A percentile compares a stretch with the other conserved stretches of the same genome.
Conservation (phyloP, 225 moss, liverwort and hornwort genomes). For the Antitrichia curtipendula region DNA sequence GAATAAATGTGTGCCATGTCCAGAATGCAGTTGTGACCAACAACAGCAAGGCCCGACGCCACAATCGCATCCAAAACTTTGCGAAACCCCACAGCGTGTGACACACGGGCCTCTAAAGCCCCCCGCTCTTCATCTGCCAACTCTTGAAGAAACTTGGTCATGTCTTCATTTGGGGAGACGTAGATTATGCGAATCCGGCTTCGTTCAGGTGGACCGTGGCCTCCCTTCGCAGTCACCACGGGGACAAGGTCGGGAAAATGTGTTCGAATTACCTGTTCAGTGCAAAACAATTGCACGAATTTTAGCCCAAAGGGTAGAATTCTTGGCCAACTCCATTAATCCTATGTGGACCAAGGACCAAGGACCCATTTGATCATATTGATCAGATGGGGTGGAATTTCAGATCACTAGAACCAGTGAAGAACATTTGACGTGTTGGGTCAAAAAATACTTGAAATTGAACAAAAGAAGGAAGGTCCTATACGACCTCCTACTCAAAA, state of each 20-base stretch:
- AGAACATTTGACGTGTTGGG: not conserved
- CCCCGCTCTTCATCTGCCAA: conserved; percentile 43
- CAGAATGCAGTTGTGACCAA: conserved; percentile 84
- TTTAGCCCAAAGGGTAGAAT: not conserved
- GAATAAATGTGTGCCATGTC: conserved; percentile 65
- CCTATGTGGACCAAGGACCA: not conserved
- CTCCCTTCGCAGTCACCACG: conserved; percentile 26
- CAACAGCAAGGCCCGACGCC: conserved; percentile 40
- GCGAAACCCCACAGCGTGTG: conserved; percentile 65
- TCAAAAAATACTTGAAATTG: not conserved
- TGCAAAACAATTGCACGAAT: not conserved
- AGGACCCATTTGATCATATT: not conserved
- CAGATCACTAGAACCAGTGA: not conserved
- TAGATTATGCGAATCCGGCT: conserved; percentile 47
- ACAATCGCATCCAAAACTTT: conserved; percentile 71
- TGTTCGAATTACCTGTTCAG: conserved; percentile 29
- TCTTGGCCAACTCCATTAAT: not conserved
- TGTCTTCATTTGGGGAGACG: conserved; percentile 57
- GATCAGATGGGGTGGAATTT: not conserved
- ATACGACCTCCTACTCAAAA: not conserved
- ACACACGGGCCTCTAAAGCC: conserved; percentile 40
- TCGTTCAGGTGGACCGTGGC: conserved; percentile 10
- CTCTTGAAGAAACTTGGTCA: conserved; percentile 32
- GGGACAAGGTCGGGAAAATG: conserved; percentile 59
- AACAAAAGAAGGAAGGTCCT: not conserved